Conservation (phyloP, 768 basidiomycete species). For the Trametes cubensis region DNA sequence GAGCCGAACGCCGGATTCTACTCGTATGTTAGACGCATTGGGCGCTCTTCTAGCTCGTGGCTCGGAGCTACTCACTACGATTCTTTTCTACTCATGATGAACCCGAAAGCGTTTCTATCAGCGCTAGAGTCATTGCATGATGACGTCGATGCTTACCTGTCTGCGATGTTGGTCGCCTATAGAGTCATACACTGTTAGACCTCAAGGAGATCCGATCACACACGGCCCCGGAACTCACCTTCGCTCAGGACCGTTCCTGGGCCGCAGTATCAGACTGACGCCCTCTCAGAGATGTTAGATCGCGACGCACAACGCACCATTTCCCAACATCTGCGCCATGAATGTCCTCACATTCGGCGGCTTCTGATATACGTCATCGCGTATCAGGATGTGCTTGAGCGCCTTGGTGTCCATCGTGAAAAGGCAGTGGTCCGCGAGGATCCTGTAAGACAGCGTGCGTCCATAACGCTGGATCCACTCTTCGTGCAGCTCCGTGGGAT, state of each 20-base stretch:
- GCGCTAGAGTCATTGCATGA: no score
- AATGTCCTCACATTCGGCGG: slow-evolving; percentile 42
- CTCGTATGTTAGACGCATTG: not conserved
- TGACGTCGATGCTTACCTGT: slow-evolving; percentile 33
- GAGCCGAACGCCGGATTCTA: slow-evolving; percentile 71
- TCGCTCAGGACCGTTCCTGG: slow-evolving; percentile 54
- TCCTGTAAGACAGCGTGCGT: slow-evolving; percentile 3
- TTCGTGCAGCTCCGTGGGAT: slow-evolving; percentile 13
- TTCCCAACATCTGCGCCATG: slow-evolving; percentile 47
- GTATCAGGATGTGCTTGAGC: slow-evolving; percentile 62
- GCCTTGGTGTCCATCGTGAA: slow-evolving; percentile 57
- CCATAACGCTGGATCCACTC: slow-evolving; percentile 2
- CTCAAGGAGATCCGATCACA: no score
- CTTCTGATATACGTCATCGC: slow-evolving; percentile 60
- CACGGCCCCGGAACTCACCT: slow-evolving; percentile 24
- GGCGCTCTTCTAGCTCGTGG: not conserved
- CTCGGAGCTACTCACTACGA: not conserved
- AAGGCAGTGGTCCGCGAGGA: slow-evolving; percentile 3
- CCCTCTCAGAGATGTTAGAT: not conserved
- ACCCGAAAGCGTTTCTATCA: not conserved
- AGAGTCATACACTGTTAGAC: not conserved
- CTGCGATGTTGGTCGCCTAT: slow-evolving; percentile 40
- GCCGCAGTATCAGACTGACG: not conserved
- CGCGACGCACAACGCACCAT: slow-evolving; percentile 34
- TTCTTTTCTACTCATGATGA: not conserved